phyloP scores from a whole-genome alignment of 2,329 filamentous ascomycete species.

The Fusarium drepaniforme region DNA sequence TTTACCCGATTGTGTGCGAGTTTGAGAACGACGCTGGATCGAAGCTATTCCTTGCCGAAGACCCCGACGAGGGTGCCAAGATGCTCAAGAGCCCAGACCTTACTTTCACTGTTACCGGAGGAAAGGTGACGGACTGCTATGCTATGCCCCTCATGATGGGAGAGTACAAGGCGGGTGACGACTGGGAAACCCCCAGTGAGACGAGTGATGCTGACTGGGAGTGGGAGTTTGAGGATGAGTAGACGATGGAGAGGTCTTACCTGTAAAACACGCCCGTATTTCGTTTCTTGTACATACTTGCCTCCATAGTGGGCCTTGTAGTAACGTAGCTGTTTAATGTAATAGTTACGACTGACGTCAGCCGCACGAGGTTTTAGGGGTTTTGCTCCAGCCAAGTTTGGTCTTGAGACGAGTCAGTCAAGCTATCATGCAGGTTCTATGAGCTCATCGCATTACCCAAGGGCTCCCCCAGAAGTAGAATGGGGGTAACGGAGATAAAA shows the following conservation, averaged over 20 bases:
- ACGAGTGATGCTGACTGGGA: background rate
- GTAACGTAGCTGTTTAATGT: background rate
- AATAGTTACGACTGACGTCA: background rate
- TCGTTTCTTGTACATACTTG: background rate
- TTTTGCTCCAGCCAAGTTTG: too few species aligned
- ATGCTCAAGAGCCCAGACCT: constrained; percentile 39
- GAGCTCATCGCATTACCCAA: background rate
- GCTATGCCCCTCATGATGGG: background rate
- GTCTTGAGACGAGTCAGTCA: background rate
- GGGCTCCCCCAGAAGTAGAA: background rate
- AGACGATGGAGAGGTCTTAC: background rate
- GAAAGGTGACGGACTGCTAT: background rate
- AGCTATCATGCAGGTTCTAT: background rate
- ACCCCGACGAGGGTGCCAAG: constrained; percentile 37
- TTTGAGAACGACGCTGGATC: constrained; percentile 36
- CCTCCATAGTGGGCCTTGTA: background rate
- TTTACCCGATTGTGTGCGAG: constrained; percentile 48
- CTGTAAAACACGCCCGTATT: background rate
- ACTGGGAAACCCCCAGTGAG: background rate
- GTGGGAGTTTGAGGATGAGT: background rate
- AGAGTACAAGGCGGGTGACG: background rate
- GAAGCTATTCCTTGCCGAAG: constrained; percentile 46
- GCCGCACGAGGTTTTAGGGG: background rate
- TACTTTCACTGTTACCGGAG: background rate
- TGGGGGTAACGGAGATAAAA: background rate